Conservation (phyloP, 306 rosid species). For the Vachellia pachyceras region DNA sequence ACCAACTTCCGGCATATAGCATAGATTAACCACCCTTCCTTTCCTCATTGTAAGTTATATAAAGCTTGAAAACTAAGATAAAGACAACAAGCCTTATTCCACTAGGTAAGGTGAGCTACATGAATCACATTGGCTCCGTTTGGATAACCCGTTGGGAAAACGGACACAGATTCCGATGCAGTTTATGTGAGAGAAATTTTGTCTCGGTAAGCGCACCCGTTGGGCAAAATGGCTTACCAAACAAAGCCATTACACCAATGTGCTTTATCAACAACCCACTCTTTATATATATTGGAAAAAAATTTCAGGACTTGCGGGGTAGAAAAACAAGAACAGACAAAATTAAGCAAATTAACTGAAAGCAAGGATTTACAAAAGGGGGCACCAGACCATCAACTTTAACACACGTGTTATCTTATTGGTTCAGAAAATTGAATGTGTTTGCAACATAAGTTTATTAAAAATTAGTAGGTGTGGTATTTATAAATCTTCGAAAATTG, state of each 20-base stretch:
- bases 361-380: neutral
- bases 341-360: neutral
- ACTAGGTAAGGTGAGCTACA: too few species aligned
- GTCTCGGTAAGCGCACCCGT: too few species aligned
- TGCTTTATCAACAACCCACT: too few species aligned
- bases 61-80: neutral
- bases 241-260: too few species aligned
- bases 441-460: neutral
- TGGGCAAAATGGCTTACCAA: too few species aligned
- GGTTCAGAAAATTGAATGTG: neutral
- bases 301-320: too few species aligned
- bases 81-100: neutral
- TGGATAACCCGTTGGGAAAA: too few species aligned
- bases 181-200: too few species aligned
- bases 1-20: neutral
- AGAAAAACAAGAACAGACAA: neutral
- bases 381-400: neutral
- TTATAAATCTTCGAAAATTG: slow-evolving; percentile 5
- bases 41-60: neutral
- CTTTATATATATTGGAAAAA: too few species aligned
- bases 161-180: too few species aligned
- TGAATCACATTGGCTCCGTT: too few species aligned
- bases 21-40: neutral
- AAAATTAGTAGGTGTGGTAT: neutral
- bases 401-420: neutral